Conservation (phyloP, 805 yeast species). For the Danielia reshetovae region DNA sequence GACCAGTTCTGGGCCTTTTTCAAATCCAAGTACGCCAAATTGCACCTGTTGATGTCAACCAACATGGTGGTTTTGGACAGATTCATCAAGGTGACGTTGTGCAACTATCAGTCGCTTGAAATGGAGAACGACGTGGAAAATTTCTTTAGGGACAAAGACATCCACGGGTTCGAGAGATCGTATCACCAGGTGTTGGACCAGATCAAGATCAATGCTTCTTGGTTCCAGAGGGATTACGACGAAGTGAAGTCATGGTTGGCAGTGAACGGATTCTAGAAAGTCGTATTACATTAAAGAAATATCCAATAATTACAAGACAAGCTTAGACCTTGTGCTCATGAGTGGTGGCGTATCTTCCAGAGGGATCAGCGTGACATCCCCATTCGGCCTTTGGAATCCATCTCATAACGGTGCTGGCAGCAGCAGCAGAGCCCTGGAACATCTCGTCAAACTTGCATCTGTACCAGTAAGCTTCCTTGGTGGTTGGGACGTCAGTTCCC, state of each 20-base stretch:
- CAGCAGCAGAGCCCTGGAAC: slow-evolving; percentile 80
- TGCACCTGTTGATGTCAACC: slow-evolving; percentile 42
- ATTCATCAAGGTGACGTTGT: slow-evolving; percentile 36
- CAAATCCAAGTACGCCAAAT: slow-evolving; percentile 42
- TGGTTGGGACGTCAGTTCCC: slow-evolving; percentile 93
- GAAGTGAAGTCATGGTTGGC: slow-evolving; percentile 44
- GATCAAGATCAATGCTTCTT: slow-evolving; percentile 45
- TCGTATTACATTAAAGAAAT: no score
- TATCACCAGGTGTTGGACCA: slow-evolving; percentile 54
- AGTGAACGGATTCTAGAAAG: slow-evolving; percentile 4
- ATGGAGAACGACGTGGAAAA: slow-evolving; percentile 27
- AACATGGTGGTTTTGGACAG: slow-evolving; percentile 52
- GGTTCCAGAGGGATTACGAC: slow-evolving; percentile 45
- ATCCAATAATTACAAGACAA: no score
- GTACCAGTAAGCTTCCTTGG: slow-evolving; percentile 99
- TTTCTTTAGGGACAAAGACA: slow-evolving; percentile 46
- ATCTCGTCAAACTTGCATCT: slow-evolving; percentile 92
- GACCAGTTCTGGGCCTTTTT: slow-evolving; percentile 47
- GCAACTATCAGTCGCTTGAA: slow-evolving; percentile 24
- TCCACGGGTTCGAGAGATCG: slow-evolving; percentile 52
- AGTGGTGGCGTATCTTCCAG: slow-evolving; percentile 92
- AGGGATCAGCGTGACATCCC: slow-evolving; percentile 99
- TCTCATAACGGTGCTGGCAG: slow-evolving; percentile 96
- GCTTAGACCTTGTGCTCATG: slow-evolving; percentile 58
- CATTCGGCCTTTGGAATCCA: slow-evolving; percentile 99